These are phyloP conservation scores for Ormosia emarginata DNA, from an alignment of 306 rosid genomes.

Conservation along the genomic window DNA sequence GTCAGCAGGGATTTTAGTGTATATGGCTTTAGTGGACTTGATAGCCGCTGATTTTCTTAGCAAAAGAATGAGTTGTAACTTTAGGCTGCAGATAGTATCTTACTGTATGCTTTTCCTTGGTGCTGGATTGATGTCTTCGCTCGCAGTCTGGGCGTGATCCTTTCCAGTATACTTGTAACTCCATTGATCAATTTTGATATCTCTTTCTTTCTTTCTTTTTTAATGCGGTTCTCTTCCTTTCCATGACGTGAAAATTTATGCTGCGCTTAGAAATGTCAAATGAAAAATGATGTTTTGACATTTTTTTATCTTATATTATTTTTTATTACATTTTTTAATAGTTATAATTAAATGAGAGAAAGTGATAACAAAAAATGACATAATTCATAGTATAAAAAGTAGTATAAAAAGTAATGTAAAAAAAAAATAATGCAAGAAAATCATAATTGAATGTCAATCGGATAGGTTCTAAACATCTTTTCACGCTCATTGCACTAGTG, in stretches of 20 bases:
- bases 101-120: constrained; percentile 89
- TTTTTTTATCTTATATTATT: too few relatives aligned
- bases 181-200: not conserved
- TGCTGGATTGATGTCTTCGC: constrained; percentile 86
- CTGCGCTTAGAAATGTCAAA: not conserved
- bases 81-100: constrained; percentile 73
- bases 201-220: not conserved
- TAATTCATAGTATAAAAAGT: too few relatives aligned
- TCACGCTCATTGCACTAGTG: too few relatives aligned
- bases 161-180: not conserved
- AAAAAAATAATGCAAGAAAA: too few relatives aligned
- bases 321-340: too few relatives aligned
- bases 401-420: too few relatives aligned
- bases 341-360: too few relatives aligned
- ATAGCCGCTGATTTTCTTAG: constrained; percentile 95
- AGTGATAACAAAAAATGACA: too few relatives aligned
- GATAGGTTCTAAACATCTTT: too few relatives aligned
- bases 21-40: constrained; percentile 92
- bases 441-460: too few relatives aligned
- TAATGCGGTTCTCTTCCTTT: not conserved
- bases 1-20: constrained; percentile 84
- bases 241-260: not conserved
- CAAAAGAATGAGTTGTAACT: constrained; percentile 95
- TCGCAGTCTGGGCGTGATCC: constrained; percentile 85
- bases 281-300: too few relatives aligned